phyloP scores from a whole-genome alignment of 371 early-diverging fungal species.

The Rhizopus microsporus region DNA sequence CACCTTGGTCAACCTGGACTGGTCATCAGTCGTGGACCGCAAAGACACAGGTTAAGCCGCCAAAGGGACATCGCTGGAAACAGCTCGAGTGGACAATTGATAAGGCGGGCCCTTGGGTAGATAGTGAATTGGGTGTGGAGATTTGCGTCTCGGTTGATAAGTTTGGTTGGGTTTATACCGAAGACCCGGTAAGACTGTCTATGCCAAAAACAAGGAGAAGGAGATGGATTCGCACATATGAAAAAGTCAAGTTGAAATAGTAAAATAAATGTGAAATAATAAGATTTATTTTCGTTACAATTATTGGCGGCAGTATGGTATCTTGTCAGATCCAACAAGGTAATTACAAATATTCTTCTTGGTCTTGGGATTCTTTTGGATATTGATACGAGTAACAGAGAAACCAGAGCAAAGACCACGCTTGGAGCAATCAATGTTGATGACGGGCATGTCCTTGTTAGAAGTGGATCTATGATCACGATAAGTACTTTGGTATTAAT shows the following conservation, averaged over 20 bases:
- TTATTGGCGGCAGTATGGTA: constrained; percentile 20
- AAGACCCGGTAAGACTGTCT: constrained; percentile 22
- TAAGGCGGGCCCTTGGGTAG: constrained; percentile 30
- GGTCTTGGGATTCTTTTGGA: constrained; percentile 16
- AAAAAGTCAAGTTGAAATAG: constrained; percentile 13
- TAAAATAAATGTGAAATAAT: background rate
- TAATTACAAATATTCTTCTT: constrained; percentile 27
- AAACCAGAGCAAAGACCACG: constrained; percentile 26
- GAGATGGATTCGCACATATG: constrained; percentile 26
- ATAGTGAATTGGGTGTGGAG: constrained; percentile 17
- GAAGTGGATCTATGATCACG: constrained; percentile 9
- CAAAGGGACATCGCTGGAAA: constrained; percentile 27
- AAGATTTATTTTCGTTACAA: background rate
- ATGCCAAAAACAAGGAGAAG: constrained; percentile 22
- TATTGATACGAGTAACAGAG: constrained; percentile 18
- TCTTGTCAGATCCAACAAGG: constrained; percentile 19
- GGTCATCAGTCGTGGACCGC: constrained; percentile 15
- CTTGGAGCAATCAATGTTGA: constrained; percentile 28
- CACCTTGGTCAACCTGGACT: constrained; percentile 25
- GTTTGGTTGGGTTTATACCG: constrained; percentile 36
- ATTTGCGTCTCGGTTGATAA: constrained; percentile 23
- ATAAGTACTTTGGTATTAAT: background rate
- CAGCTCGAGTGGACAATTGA: constrained; percentile 29
- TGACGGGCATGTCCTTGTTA: constrained; percentile 16
- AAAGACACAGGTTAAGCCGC: constrained; percentile 25